phyloP scores from a whole-genome alignment of 2,329 filamentous ascomycete species.

The Capronia coronata region DNA sequence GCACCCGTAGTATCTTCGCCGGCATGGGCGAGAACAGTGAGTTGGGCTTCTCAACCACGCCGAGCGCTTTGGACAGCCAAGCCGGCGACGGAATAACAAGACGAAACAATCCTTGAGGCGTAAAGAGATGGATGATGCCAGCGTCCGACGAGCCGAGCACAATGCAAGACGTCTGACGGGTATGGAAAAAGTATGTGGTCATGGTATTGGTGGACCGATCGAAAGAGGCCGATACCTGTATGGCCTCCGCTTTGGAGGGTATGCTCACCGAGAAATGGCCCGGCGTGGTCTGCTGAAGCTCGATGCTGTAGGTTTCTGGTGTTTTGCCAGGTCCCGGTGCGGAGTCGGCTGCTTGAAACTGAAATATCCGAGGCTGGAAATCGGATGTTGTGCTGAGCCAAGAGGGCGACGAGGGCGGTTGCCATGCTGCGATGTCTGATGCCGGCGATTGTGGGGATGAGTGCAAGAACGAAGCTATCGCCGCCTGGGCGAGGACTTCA shows the following conservation, averaged over 20 bases:
- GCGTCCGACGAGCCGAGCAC: conserved; percentile 43
- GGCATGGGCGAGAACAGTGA: conserved; percentile 93
- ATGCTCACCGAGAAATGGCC: conserved; percentile 46
- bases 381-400: conserved; percentile 26
- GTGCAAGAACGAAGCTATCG: conserved; percentile 61
- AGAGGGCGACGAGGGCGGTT: conserved; percentile 11
- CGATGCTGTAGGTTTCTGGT: conserved; percentile 34
- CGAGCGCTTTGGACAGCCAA: conserved; percentile 85
- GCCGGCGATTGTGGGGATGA: background rate
- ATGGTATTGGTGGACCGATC: conserved; percentile 46
- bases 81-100: conserved; percentile 54
- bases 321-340: conserved; percentile 22
- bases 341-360: conserved; percentile 24
- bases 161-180: conserved; percentile 72
- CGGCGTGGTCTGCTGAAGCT: conserved; percentile 47
- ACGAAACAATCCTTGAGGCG: conserved; percentile 54
- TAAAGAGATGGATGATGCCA: conserved; percentile 65
- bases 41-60: conserved; percentile 70
- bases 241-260: conserved; percentile 33
- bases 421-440: background rate
- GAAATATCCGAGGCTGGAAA: conserved; percentile 27
- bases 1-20: conserved; percentile 87
- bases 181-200: conserved; percentile 72
- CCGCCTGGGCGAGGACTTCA: conserved; percentile 81
- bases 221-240: conserved; percentile 45